Evolutionary conservation across 768 basidiomycete genomes (phyloP), one percentile per base, ranked within the genome.

Genomic region (Crucibulum laeve): DNA sequence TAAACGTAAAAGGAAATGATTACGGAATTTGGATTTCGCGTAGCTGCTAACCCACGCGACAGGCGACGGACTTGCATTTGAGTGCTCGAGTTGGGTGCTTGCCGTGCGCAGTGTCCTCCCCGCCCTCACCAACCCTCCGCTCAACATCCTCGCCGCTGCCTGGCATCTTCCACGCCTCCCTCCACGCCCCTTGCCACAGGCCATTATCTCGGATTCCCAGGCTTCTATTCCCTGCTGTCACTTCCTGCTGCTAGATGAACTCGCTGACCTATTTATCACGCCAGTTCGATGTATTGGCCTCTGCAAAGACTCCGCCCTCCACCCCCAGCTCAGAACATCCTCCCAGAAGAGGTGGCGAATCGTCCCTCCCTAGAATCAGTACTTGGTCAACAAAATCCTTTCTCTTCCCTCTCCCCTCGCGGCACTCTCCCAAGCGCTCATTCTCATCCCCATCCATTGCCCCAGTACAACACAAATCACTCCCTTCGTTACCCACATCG

Each of bases 221-320:
- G n/a, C n/a, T n/a, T n/a, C n/a, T n/a, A n/a, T n/a, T n/a, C n/a
- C n/a, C n/a, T n/a, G n/a, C n/a, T n/a, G 8, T n/a, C 18, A 19
- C 35, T 18, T 36, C 18, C 35, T 7, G 7, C 18, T 36, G 35
- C 18, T 18, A 11, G 11, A 91, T 91, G 89, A 91, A 91, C 70
- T 86, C 86, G 54, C 79, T 91, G 56, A 73, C 77, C 14, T 83
- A 87, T 65, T 73, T 91, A 48, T 87, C 89, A 52, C 83, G 84
- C 58, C 84, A 88, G 62, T 81, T 89, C 72, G 87, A 91, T 68
- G 80, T 78, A 48, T 67, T 87, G 52, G 81, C 82, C 46, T 66
- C 80, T 5, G 61, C 81, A 38, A 73, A 71, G 53, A 71, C 80
- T 33, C 77, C 79, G 21, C 76, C 83, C 13, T 73, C 79, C 28